Evolutionary conservation across 768 basidiomycete species (phyloP).

Genomic region (Leccinum subtestaceum): DNA sequence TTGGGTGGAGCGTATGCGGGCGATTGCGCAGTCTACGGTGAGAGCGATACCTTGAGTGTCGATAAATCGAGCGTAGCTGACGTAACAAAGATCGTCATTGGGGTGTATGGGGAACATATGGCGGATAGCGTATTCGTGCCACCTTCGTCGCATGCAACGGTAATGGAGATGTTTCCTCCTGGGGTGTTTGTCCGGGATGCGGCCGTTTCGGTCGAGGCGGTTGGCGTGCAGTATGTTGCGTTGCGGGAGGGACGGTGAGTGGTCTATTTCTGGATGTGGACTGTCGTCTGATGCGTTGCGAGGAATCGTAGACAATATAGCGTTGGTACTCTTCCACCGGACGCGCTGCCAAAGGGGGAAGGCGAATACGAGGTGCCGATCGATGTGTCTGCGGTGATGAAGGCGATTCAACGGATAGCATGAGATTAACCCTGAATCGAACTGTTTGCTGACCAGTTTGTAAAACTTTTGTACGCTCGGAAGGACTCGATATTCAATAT

Average conservation of each 20-base stretch:
- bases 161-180: constrained; percentile 76
- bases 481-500: not conserved
- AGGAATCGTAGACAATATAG: constrained; percentile 34
- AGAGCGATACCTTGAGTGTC: not conserved
- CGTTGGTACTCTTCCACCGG: constrained; percentile 34
- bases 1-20: constrained; percentile 63
- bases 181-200: constrained; percentile 64
- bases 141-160: constrained; percentile 52
- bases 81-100: constrained; percentile 50
- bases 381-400: constrained; percentile 41
- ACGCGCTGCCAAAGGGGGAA: constrained; percentile 25
- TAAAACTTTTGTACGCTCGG: not conserved
- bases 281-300: not conserved
- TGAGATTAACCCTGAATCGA: not conserved
- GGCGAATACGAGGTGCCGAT: constrained; percentile 32
- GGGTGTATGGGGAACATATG: constrained; percentile 58
- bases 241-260: constrained; percentile 47
- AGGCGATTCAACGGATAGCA: constrained; percentile 30
- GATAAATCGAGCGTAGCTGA: not conserved
- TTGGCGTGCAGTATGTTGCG: constrained; percentile 57
- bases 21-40: constrained; percentile 68
- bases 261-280: not conserved
- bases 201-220: constrained; percentile 51
- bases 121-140: constrained; percentile 72
- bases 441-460: not conserved